phyloP scores from a whole-genome alignment of 129 eudicot genomes.

The Flaveria trinervia region DNA sequence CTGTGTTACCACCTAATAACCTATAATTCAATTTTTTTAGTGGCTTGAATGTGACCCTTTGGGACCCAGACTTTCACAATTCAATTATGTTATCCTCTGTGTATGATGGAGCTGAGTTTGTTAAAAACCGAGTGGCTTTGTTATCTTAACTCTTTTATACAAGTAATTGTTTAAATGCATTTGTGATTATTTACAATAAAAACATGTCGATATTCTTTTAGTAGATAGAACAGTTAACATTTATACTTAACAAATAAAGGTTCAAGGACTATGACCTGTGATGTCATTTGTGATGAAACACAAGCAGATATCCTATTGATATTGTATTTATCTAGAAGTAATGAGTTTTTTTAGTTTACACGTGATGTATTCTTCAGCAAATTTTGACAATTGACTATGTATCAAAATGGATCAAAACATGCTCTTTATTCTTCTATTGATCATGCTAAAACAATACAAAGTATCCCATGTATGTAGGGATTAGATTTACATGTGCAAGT shows the following conservation, averaged over 20 bases:
- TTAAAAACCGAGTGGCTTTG: neutral
- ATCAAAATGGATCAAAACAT: neutral
- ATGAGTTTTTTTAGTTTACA: too few species aligned
- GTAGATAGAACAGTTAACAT: neutral
- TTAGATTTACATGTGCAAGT: too few species aligned
- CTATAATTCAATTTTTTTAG: neutral
- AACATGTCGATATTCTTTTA: neutral
- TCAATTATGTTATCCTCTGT: too few species aligned
- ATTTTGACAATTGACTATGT: too few species aligned
- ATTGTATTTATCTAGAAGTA: too few species aligned
- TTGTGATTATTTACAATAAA: neutral
- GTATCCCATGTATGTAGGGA: too few species aligned
- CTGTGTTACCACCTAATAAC: neutral
- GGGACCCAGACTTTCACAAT: neutral
- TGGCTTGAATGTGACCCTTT: neutral
- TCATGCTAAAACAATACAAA: too few species aligned
- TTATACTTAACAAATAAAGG: neutral
- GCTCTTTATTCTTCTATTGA: too few species aligned
- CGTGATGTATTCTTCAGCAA: too few species aligned
- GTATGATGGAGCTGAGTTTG: neutral
- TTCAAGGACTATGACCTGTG: too few species aligned
- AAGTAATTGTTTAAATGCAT: neutral
- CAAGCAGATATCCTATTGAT: too few species aligned
- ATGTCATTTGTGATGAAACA: too few species aligned
- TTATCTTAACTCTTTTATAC: neutral